Evolutionary conservation across 1,284 basidiomycete species (phyloP), one percentile per base, ranked within the genome.

Genomic region (Phellinidium pouzarii): DNA sequence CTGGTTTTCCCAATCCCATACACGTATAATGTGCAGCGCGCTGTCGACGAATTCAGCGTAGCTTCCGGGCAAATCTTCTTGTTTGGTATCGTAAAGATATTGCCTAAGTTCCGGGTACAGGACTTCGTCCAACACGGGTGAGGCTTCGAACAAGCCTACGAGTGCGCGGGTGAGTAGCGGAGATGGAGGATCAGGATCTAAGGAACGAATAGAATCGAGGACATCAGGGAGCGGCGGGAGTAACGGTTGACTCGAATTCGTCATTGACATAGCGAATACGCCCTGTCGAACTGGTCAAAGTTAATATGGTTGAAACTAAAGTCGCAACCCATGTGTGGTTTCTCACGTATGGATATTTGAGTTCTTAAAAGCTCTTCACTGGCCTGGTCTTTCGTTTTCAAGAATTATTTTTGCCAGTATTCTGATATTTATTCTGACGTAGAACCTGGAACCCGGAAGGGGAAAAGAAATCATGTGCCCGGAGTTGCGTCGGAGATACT

Each of bases 81-180:
- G 26, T 11, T 37, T 23, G 12, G 9, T 44, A 50, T 22, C 66
- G 59, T 8, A 59, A 23, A 29, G 54, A 54, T 54, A 65, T 59
- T 48, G 40, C 19, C n/a, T 43, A 40, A 89, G 66, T 50, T 76
- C 69, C 2, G 86, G 84, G 43, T 82, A 77, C 50, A 91, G 77
- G 31, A 69, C 66, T 31, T 66, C 65, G 53, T 67, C 62, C 36
- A 91, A 75, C 56, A 80, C 73, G 14, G 77, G 73, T 0, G 88
- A 88, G 41, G 79, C 73, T 65, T 91, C 88, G 61, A 91, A 87
- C 53, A 91, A 76, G 34, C 74, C 64, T 1, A 76, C 66, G 31
- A 87, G 71, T 6, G 75, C 68, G 14, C 59, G 58, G 2, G 73
- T 68, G 36, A 78, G 70, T 54, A 71, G 40, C 11, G 26, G 65